phyloP scores from a whole-genome alignment of 371 early-diverging fungal species.

The Rhizopus microsporus region DNA sequence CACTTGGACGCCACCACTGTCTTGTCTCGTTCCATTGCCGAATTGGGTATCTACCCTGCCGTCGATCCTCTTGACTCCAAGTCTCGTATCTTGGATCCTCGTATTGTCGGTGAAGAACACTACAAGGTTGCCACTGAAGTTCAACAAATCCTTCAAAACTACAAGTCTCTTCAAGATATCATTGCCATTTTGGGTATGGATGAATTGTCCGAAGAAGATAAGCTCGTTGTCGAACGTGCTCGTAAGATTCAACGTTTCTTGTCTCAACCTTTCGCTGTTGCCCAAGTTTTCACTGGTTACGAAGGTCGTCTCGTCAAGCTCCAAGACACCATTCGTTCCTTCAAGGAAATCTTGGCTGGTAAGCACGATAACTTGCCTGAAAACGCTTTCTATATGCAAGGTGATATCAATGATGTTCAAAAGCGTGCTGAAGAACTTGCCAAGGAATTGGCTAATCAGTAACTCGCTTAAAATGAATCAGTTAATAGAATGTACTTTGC shows the following conservation, averaged over 20 bases:
- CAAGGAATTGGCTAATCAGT: constrained; percentile 42
- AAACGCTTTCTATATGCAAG: constrained; percentile 96
- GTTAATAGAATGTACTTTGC: too few species aligned
- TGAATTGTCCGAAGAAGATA: constrained; percentile 96
- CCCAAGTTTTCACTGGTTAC: constrained; percentile 95
- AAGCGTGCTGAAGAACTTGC: constrained; percentile 91
- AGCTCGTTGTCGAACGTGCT: constrained; percentile 94
- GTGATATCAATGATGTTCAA: constrained; percentile 91
- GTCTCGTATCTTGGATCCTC: constrained; percentile 95
- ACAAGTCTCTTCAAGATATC: constrained; percentile 97
- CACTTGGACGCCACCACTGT: constrained; percentile 99
- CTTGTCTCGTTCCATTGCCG: constrained; percentile 96
- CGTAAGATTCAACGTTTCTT: constrained; percentile 96
- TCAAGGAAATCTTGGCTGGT: constrained; percentile 94
- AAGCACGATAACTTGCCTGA: constrained; percentile 95
- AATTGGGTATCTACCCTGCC: constrained; percentile 98
- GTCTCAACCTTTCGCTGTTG: constrained; percentile 97
- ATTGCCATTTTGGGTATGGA: constrained; percentile 96
- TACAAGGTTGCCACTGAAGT: constrained; percentile 91
- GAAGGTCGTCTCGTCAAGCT: constrained; percentile 92
- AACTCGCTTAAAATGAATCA: not conserved
- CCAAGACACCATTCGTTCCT: constrained; percentile 93
- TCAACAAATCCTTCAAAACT: constrained; percentile 93
- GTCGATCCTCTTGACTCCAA: constrained; percentile 97
- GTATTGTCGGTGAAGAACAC: constrained; percentile 93